These are phyloP conservation scores for Clathrus columnatus DNA, from an alignment of 768 basidiomycete species.

Conservation along the genomic window DNA sequence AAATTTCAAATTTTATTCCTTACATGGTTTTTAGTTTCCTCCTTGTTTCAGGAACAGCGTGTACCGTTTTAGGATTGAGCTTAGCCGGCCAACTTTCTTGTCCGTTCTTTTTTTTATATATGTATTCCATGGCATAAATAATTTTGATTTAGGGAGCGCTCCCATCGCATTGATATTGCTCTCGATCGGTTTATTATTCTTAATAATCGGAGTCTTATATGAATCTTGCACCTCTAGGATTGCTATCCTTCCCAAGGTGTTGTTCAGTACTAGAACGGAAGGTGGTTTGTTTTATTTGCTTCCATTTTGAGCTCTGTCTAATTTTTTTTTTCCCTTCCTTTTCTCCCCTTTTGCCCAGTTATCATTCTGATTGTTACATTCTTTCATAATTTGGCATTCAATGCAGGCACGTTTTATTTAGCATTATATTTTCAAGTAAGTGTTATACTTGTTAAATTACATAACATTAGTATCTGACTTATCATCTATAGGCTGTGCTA, in stretches of 20 bases:
- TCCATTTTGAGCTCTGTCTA: slow-evolving; percentile 9
- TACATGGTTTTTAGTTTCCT: slow-evolving; percentile 38
- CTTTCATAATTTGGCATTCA: slow-evolving; percentile 78
- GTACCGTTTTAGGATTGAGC: slow-evolving; percentile 73
- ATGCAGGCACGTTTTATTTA: slow-evolving; percentile 79
- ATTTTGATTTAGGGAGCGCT: slow-evolving; percentile 46
- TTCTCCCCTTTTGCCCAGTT: slow-evolving; percentile 31
- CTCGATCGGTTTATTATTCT: slow-evolving; percentile 41
- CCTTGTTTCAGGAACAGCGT: slow-evolving; percentile 68
- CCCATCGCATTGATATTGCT: slow-evolving; percentile 56
- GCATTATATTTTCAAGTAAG: slow-evolving; percentile 73
- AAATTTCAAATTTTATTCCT: slow-evolving; percentile 7
- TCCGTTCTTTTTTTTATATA: slow-evolving; percentile 30
- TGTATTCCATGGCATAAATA: slow-evolving; percentile 9
- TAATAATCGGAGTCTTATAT: slow-evolving; percentile 55
- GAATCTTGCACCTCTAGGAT: slow-evolving; percentile 61
- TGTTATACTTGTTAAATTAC: neutral
- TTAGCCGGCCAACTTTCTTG: slow-evolving; percentile 62
- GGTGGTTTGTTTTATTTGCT: slow-evolving; percentile 30
- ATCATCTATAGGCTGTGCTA: slow-evolving; percentile 48
- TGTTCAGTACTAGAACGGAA: slow-evolving; percentile 51
- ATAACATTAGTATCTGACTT: slow-evolving; percentile 6
- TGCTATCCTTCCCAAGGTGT: slow-evolving; percentile 58
- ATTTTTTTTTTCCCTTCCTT: slow-evolving; percentile 6
- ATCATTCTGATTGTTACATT: slow-evolving; percentile 61